A percentile compares a stretch with the other conserved stretches of the same genome.
Conservation (phyloP, 352 stramenopile genomes). For the Peronospora farinosa region DNA sequence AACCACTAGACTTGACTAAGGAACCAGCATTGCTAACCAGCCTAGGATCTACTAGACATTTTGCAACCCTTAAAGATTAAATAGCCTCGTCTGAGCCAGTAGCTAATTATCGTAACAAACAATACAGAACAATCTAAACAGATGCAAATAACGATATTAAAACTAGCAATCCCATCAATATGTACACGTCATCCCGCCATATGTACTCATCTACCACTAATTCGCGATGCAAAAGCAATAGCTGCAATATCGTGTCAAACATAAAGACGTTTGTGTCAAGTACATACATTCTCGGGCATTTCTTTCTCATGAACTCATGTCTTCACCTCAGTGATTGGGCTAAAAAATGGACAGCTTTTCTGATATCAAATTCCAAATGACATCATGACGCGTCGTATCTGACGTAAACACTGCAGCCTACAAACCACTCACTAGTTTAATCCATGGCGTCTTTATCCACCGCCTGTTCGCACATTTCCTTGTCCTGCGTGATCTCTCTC, state of each 20-base stretch:
- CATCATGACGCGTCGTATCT: constrained; percentile 37
- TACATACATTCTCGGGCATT: too few relatives aligned
- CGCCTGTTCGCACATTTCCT: constrained; percentile 1
- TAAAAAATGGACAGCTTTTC: constrained; percentile 20
- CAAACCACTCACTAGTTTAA: constrained; percentile 28
- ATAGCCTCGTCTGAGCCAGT: too few relatives aligned
- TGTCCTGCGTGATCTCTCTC: constrained; percentile 10
- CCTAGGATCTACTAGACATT: neutral
- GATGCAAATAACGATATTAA: too few relatives aligned
- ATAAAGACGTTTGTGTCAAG: too few relatives aligned
- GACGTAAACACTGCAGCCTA: constrained; percentile 26
- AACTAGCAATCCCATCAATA: too few relatives aligned
- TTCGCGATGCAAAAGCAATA: too few relatives aligned
- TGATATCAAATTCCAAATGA: too few relatives aligned
- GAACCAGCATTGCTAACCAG: neutral
- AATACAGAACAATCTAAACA: too few relatives aligned
- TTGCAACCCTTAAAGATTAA: neutral
- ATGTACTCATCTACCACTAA: too few relatives aligned
- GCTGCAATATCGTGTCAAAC: too few relatives aligned
- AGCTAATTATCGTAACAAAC: too few relatives aligned
- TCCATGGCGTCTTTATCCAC: constrained; percentile 16
- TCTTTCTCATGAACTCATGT: neutral
- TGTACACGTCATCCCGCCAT: too few relatives aligned
- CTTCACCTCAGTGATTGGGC: constrained; percentile 1
- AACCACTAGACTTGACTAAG: neutral